Evolutionary conservation across 805 yeast genomes (phyloP).

Genomic region (Pichia kluyveri): DNA sequence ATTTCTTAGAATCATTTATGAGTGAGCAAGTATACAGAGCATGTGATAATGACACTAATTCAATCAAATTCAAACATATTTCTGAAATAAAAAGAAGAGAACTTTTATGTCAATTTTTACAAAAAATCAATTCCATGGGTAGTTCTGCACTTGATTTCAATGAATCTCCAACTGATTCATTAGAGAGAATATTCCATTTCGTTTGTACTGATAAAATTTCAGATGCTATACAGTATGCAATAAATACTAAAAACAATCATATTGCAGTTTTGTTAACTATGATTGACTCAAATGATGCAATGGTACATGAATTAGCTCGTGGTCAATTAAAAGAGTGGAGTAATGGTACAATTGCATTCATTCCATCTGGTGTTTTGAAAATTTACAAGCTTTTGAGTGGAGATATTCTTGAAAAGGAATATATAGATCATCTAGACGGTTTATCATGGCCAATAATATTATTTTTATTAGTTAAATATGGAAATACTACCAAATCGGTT

Average conservation of each 20-base stretch:
- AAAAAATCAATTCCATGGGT: constrained; percentile 30
- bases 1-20: constrained; percentile 12
- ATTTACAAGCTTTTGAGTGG: constrained; percentile 62
- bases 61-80: constrained; percentile 7
- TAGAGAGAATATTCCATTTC: constrained; percentile 42
- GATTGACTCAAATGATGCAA: constrained; percentile 60
- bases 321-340: constrained; percentile 64
- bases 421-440: constrained; percentile 30
- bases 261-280: constrained; percentile 61
- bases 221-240: constrained; percentile 55
- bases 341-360: constrained; percentile 29
- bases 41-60: constrained; percentile 2
- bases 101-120: constrained; percentile 50
- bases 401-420: constrained; percentile 24
- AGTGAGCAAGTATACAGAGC: constrained; percentile 3
- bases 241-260: constrained; percentile 55
- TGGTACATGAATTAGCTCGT: constrained; percentile 45
- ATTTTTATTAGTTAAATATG: constrained; percentile 55
- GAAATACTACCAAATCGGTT: constrained; percentile 33
- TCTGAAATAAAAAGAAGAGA: constrained; percentile 31
- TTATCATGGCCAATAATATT: constrained; percentile 63
- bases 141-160: constrained; percentile 21
- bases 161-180: constrained; percentile 26
- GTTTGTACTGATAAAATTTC: constrained; percentile 48
- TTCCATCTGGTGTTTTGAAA: constrained; percentile 47